These are phyloP conservation scores for Penicilliopsis zonata DNA, from an alignment of 495 filamentous ascomycete species.

Conservation along the genomic window DNA sequence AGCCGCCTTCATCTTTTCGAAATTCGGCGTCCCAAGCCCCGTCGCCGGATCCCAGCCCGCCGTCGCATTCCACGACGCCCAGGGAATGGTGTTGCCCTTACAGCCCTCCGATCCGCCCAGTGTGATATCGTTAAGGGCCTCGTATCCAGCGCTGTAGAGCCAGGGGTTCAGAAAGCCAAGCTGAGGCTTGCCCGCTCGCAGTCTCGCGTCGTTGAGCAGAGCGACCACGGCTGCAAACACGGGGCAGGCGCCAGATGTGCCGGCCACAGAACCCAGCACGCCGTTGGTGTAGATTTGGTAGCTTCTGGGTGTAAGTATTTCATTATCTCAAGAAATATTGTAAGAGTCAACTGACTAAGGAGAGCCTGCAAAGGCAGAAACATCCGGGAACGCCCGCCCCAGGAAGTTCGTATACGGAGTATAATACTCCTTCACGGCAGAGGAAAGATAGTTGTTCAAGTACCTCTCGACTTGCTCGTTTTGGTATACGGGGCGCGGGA, in stretches of 20 bases:
- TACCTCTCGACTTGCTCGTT: constrained; percentile 39
- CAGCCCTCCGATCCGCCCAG: constrained; percentile 9
- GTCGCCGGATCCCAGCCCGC: constrained; percentile 39
- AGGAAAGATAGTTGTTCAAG: constrained; percentile 23
- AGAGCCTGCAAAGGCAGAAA: constrained; percentile 28
- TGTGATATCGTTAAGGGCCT: constrained; percentile 21
- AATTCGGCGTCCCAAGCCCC: constrained; percentile 30
- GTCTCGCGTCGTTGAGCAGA: constrained; percentile 39
- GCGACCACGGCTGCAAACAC: constrained; percentile 34
- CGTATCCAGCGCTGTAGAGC: constrained; percentile 23
- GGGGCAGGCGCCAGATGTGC: constrained; percentile 41
- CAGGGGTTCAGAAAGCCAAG: constrained; percentile 45
- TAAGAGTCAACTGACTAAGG: background rate
- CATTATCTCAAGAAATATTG: background rate
- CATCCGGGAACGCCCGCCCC: constrained; percentile 62
- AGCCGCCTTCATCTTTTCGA: constrained; percentile 14
- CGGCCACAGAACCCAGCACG: constrained; percentile 18
- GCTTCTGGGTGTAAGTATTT: constrained; percentile 5
- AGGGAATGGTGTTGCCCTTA: constrained; percentile 2
- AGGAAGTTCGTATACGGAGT: constrained; percentile 37
- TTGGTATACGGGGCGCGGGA: constrained; percentile 49
- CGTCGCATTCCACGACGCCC: constrained; percentile 19
- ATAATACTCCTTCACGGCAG: constrained; percentile 26
- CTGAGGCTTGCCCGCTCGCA: constrained; percentile 27
- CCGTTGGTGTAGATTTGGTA: constrained; percentile 20